Base-by-base conservation (phyloP, 495 filamentous ascomycete genomes). In the Penicillium arizonense region DNA sequence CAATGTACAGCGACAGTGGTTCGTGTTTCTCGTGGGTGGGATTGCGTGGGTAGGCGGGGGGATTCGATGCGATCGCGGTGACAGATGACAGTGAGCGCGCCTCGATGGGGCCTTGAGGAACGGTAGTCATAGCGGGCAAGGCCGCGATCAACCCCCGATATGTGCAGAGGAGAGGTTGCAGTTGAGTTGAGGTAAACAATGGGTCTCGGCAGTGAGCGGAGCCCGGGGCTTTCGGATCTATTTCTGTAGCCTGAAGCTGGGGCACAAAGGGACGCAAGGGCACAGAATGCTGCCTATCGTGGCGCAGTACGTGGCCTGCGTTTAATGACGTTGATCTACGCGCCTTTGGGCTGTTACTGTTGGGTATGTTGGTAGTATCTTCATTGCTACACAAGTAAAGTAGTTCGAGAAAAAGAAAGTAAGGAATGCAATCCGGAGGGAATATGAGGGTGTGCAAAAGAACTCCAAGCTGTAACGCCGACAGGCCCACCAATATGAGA, bases 1-100 rank as follows among this genome's bases (percentile, higher is more conserved):
- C 91, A 55, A 97, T 95, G 64, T 97, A 97, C 20, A 97, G 76
- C 3, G 84, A 82, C 36, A 97, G 68, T 7, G 88, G 85, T 34
- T 87, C 79, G 46, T 83, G 78, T 52, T 71, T 76, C 51, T 76
- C 69, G 55, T 85, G 82, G 10, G 81, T 84, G n/a, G 83, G 87
- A 73, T 84, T 87, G 57, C 81, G 80, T 41, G 90, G 88, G 65
- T 94, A 91, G 47, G 82, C 77, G 30, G 93, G 93, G 36, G 94
- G 93, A 64, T 94, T 90, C 37, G 89, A 82, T 41, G 94, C 93
- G 53, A 96, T 77, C 20, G 82, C 76, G 41, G 89, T 92, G 53
- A 97, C 73, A 34, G 82, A 73, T 43, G 91, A 88, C 14, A 97
- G 74, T 21, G 93, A 97, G 53, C 83, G 82, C 48, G 92, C 93